Evolutionary conservation across 305 asterid genomes (phyloP), one percentile per base, ranked within the genome.

Genomic region (Fraxinus xanthoxyloides): DNA sequence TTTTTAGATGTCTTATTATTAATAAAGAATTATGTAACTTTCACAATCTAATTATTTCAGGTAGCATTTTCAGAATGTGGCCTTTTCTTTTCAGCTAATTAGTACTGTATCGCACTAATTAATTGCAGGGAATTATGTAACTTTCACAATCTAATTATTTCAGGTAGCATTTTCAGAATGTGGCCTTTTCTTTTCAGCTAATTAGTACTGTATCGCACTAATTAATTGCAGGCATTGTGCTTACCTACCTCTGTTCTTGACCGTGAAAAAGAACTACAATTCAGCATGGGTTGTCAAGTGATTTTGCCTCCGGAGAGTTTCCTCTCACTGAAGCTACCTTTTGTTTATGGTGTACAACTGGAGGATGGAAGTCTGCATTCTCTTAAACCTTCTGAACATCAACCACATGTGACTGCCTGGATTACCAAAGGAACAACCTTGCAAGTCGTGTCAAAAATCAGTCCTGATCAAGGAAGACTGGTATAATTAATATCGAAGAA

Each of bases 261-360:
- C 85, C 89, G 91, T 81, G 91, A 92, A 84, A 85, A 85, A 85
- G 93, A 92, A 89, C 89, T 96, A 83, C 94, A 90, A 75, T 97
- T 97, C 87, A 86, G 93, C 90, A 88, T 93, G 89, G 97, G 94
- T 79, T 90, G 96, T 82, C 97, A 84, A 1, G 95, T 92, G 88
- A 89, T 92, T 83, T 91, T 97, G 83, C 98, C 98, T 70, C 96
- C 98, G 30, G 99, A 91, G 32, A 95, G 99, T 89, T 94, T 94
- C 83, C 89, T 95, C 82, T 94, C 97, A 77, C 87, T 94, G 59
- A 90, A 94, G 86, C 99, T 97, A 34, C 98, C 98, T 54, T 97
- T 95, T 86, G 86, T 92, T 76, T 94, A 94, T 83, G 98, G 98
- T 69, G 92, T 93, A 46, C 90, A 89, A 83, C 81, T 93, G 84